Evolutionary conservation across 148 eudicot species (phyloP).

Genomic region (Rhododendron ferrugineum): DNA sequence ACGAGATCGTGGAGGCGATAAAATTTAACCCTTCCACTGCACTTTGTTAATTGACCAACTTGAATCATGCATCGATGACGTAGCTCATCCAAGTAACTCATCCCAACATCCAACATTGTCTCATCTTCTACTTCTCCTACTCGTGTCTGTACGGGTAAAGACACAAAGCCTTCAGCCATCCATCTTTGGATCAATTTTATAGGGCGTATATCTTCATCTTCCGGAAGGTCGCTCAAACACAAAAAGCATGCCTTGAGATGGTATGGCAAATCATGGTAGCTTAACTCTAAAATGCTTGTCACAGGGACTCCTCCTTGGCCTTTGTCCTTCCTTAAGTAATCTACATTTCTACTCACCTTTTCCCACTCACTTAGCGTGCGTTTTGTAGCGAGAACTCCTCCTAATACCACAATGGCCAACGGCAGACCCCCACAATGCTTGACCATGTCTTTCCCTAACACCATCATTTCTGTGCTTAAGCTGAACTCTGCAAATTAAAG

Average conservation of each 20-base stretch:
- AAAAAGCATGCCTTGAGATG: conserved; percentile 28
- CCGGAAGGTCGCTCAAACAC: conserved; percentile 21
- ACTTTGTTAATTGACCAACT: background rate
- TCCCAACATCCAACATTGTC: conserved; percentile 20
- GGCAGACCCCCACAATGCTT: conserved; percentile 22
- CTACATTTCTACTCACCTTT: too few species aligned
- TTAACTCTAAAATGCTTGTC: too few species aligned
- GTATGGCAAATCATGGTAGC: background rate
- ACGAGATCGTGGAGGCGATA: conserved; percentile 20
- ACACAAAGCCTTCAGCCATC: background rate
- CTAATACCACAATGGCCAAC: conserved; percentile 6
- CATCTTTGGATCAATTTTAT: background rate
- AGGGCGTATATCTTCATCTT: conserved; percentile 16
- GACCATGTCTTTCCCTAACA: conserved; percentile 3
- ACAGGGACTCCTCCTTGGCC: too few species aligned
- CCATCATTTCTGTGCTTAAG: background rate
- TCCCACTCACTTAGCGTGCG: too few species aligned
- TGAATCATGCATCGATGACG: conserved; percentile 10
- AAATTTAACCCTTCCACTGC: conserved; percentile 14
- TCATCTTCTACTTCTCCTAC: background rate
- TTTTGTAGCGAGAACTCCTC: too few species aligned
- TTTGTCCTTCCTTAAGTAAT: too few species aligned
- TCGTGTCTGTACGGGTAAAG: background rate
- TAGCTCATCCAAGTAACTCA: conserved; percentile 18
- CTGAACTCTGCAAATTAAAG: background rate